Conservation (phyloP, 805 yeast genomes). For the Teunomyces stri region DNA sequence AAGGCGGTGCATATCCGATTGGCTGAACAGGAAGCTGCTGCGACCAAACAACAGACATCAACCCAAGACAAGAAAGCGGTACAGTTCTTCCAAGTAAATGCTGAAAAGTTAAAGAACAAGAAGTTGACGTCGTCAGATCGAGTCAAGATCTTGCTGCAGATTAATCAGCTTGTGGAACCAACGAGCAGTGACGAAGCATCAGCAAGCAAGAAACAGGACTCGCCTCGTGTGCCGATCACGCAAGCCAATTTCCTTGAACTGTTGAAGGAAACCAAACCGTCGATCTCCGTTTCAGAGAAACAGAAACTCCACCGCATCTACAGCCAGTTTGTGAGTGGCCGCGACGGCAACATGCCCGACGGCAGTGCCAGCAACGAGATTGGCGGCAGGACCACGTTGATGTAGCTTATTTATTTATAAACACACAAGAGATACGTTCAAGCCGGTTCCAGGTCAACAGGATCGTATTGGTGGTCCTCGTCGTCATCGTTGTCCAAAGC, state of each 20-base stretch:
- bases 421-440: background rate
- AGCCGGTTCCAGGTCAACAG: background rate
- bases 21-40: conserved; percentile 39
- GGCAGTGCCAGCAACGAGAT: conserved; percentile 77
- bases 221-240: conserved; percentile 43
- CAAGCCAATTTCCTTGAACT: conserved; percentile 60
- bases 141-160: conserved; percentile 39
- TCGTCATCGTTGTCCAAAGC: conserved; percentile 10
- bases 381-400: conserved; percentile 82
- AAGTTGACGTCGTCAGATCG: conserved; percentile 39
- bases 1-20: conserved; percentile 77
- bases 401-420: conserved; percentile 40
- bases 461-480: conserved; percentile 5
- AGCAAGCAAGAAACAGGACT: conserved; percentile 1
- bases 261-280: conserved; percentile 77
- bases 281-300: conserved; percentile 75
- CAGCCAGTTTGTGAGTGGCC: conserved; percentile 63
- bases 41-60: conserved; percentile 5
- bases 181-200: conserved; percentile 3
- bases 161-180: conserved; percentile 33
- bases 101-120: conserved; percentile 24
- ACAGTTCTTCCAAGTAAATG: conserved; percentile 45
- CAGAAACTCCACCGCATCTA: conserved; percentile 63
- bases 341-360: conserved; percentile 87
- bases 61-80: conserved; percentile 13